Conservation (phyloP, 75 land plant genomes). For the Pinus albicaulis region DNA sequence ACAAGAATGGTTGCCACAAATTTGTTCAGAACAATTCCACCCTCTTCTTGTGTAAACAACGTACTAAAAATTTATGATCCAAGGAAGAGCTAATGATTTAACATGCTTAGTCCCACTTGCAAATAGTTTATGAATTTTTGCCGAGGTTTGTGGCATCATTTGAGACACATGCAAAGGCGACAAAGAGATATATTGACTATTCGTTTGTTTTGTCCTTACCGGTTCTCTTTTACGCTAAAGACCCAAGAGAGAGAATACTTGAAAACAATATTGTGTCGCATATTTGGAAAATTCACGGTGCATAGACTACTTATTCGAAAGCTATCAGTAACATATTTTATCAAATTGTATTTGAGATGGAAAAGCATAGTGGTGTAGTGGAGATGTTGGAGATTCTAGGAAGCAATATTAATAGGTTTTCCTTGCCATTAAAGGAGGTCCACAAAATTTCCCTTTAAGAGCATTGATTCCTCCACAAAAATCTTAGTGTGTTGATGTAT, state of each 20-base stretch:
- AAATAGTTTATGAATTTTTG: no score
- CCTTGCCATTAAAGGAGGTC: slow-evolving; percentile 61
- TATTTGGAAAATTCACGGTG: slow-evolving; percentile 56
- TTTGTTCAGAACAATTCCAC: slow-evolving; percentile 45
- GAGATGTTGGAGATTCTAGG: slow-evolving; percentile 61
- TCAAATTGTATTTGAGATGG: slow-evolving; percentile 42
- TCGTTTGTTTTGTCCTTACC: no score
- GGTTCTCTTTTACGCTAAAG: slow-evolving; percentile 45
- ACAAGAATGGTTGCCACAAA: slow-evolving; percentile 53
- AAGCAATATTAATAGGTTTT: slow-evolving; percentile 40
- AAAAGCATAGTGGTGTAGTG: slow-evolving; percentile 41
- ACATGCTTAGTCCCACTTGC: no score
- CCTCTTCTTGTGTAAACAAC: slow-evolving; percentile 45
- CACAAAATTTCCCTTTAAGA: slow-evolving; percentile 57
- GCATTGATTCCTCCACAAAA: slow-evolving; percentile 61
- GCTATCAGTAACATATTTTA: slow-evolving; percentile 67
- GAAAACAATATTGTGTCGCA: slow-evolving; percentile 53
- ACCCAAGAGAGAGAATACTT: no score
- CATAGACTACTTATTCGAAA: slow-evolving; percentile 59
- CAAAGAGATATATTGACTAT: no score
- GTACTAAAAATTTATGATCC: slow-evolving; percentile 35
- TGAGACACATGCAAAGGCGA: no score
- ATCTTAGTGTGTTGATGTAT: no score
- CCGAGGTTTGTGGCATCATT: no score
- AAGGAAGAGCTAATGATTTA: slow-evolving; percentile 63